Base-by-base conservation (phyloP, 805 yeast species). In the Wickerhamiella occidentalis region DNA sequence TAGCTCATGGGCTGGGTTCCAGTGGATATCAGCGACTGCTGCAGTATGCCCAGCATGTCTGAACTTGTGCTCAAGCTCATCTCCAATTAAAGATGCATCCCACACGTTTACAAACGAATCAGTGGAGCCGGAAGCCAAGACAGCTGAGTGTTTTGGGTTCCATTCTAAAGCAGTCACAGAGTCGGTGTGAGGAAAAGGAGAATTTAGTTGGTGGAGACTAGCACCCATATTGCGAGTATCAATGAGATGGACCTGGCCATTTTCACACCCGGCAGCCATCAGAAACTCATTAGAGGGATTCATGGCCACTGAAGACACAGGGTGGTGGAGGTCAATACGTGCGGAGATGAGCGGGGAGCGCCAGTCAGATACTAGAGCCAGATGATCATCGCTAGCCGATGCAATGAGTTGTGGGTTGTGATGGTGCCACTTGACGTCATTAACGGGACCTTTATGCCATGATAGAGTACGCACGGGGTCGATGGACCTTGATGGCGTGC, bases 31-130 rank as follows among this genome's bases (percentile, higher is more conserved):
- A 55, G 82, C 83, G 2, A 88, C 85, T 3, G 90, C 87, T n/a
- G 82, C 68, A 75, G 81, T 74, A 63, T 88, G 97, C 0, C 96
- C 96, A 3, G 79, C 81, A 64, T 88, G 97, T 2, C 72, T 70
- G 60, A 88, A 87, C 6, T 77, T 58, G 53, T 6, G 54, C 44
- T 38, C 51, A 48, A 17, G 30, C 23, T 37, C 38, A 12, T 22
- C 22, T 26, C 23, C 48, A 9, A 49, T 29, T 3, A 9, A 22
- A 4, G 54, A 53, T 6, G 56, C 45, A 41, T 61, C 58, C 64
- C 64, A 61, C 2, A 61, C 26, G 17, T 37, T 49, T 17, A 52
- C 59, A 5, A 77, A 75, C 57, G 80, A 86, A 1, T 75, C 74
- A n/a, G 80, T 78, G 0, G 80, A 77, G 0, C 83, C 78, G 3